These are phyloP conservation scores for Phalaenopsis equestris DNA, from an alignment of 106 monocot genomes.

Conservation along the genomic window DNA sequence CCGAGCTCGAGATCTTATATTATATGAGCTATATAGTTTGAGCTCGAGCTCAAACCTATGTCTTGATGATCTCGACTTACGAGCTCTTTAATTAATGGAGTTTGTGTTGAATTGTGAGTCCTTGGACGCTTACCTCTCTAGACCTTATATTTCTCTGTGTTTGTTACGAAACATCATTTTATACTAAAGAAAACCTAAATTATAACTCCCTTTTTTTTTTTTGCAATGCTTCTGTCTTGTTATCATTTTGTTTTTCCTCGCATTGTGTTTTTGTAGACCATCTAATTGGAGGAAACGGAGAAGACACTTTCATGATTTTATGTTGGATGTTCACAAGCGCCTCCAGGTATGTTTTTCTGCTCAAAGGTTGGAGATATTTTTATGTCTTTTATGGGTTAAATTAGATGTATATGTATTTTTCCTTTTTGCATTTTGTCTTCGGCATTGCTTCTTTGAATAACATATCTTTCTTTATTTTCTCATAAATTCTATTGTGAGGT, in stretches of 20 bases:
- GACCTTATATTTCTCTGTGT: not conserved
- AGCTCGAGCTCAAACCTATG: no score
- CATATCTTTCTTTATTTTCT: not conserved
- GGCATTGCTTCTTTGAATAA: not conserved
- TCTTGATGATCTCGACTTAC: no score
- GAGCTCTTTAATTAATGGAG: no score
- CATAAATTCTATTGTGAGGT: not conserved
- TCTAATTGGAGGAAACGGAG: conserved; percentile 89
- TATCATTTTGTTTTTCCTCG: not conserved
- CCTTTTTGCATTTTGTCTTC: not conserved
- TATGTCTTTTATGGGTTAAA: not conserved
- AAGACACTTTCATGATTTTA: conserved; percentile 99
- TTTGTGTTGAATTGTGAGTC: no score
- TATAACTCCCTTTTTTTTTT: not conserved
- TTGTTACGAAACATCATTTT: not conserved
- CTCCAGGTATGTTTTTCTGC: conserved; percentile 52
- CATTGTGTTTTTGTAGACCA: conserved; percentile 38
- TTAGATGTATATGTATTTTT: not conserved
- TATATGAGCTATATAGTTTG: no score
- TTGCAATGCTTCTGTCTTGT: not conserved
- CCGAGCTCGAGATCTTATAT: no score
- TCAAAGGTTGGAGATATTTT: not conserved
- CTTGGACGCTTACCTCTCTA: no score
- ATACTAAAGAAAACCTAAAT: not conserved
- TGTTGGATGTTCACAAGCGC: conserved; percentile 90